phyloP scores from a whole-genome alignment of 345 rosid genomes.

The Isatis tinctoria region DNA sequence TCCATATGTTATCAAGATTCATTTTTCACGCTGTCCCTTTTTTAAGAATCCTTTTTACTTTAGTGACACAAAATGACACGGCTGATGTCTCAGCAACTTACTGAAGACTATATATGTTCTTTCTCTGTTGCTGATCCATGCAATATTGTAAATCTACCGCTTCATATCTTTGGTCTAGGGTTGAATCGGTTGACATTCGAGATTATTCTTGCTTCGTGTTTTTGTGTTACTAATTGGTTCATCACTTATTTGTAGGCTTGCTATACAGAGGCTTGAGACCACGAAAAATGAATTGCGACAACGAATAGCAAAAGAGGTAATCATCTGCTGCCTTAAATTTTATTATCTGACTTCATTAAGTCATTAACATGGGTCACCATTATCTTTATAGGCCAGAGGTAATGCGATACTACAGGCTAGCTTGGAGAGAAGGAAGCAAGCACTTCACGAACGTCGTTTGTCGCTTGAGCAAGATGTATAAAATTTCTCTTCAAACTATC shows the following conservation, averaged over 20 bases:
- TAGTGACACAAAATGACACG: background rate
- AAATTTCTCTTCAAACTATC: background rate
- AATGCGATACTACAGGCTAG: slow-evolving; percentile 97
- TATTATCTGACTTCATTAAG: background rate
- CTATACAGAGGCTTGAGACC: slow-evolving; percentile 93
- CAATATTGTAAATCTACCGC: background rate
- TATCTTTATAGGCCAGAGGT: slow-evolving; percentile 78
- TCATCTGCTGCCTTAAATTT: slow-evolving; percentile 16
- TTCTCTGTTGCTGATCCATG: background rate
- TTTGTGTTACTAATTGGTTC: slow-evolving; percentile 13
- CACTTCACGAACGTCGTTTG: slow-evolving; percentile 95
- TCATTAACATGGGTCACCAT: slow-evolving; percentile 10
- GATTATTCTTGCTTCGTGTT: background rate
- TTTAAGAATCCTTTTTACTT: background rate
- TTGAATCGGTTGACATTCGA: background rate
- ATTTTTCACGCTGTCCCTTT: background rate
- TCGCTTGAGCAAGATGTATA: slow-evolving; percentile 98
- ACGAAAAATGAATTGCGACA: slow-evolving; percentile 93
- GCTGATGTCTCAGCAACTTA: background rate
- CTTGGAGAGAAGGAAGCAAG: slow-evolving; percentile 98
- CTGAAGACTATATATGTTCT: background rate
- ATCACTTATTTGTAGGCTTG: slow-evolving; percentile 55
- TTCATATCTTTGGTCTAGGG: background rate
- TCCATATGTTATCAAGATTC: background rate
- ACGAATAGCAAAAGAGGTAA: slow-evolving; percentile 40